phyloP scores from a whole-genome alignment of 1,139 yeast genomes.

The Diutina scorzettiae region DNA sequence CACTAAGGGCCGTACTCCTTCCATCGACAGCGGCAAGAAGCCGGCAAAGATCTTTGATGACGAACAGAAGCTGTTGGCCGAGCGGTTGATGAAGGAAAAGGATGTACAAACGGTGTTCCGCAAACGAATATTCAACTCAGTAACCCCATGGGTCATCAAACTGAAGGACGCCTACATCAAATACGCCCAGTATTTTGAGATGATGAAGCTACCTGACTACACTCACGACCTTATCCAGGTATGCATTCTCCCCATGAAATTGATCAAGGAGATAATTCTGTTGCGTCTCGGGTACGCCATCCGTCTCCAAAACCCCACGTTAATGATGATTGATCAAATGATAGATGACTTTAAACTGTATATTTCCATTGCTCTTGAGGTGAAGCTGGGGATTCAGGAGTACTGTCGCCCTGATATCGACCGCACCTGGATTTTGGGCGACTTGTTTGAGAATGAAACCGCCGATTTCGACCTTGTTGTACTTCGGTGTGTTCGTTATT shows the following conservation, averaged over 20 bases:
- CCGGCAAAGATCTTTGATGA: conserved; percentile 40
- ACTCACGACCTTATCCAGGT: conserved; percentile 55
- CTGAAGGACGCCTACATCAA: conserved; percentile 62
- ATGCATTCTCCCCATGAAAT: conserved; percentile 64
- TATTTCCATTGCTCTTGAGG: conserved; percentile 62
- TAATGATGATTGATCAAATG: conserved; percentile 95
- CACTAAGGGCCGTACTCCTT: conserved; percentile 17
- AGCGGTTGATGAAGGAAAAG: conserved; percentile 74
- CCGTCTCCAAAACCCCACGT: conserved; percentile 73
- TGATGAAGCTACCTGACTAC: conserved; percentile 66
- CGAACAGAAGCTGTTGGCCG: conserved; percentile 63
- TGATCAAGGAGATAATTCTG: conserved; percentile 70
- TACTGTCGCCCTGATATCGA: conserved; percentile 50
- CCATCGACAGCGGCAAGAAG: conserved; percentile 10
- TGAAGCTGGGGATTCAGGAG: conserved; percentile 55
- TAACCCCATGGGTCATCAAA: conserved; percentile 67
- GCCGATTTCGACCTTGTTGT: conserved; percentile 58
- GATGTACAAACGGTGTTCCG: conserved; percentile 61
- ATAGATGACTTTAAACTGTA: conserved; percentile 76
- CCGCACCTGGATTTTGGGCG: conserved; percentile 65
- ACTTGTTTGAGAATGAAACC: conserved; percentile 46
- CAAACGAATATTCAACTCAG: conserved; percentile 44
- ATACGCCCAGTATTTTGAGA: conserved; percentile 50
- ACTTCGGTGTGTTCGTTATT: conserved; percentile 62
- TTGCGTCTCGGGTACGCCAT: conserved; percentile 70